phyloP scores from a whole-genome alignment of 306 rosid species.

The Clitoria ternatea region DNA sequence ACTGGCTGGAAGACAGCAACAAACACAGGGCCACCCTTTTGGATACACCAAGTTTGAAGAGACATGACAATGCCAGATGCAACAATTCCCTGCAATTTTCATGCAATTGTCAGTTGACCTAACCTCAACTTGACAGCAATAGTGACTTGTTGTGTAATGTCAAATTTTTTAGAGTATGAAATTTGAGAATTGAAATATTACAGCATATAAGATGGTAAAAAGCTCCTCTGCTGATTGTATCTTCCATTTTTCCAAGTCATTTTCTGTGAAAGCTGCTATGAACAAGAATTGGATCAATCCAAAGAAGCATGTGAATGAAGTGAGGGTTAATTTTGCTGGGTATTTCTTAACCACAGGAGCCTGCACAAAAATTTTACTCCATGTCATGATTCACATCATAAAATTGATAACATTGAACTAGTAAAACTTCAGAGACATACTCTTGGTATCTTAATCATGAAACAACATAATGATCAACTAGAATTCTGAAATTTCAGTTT shows the following conservation, averaged over 20 bases:
- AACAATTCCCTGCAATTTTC: slow-evolving; percentile 44
- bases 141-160: background rate
- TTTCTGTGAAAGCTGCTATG: slow-evolving; percentile 58
- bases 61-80: slow-evolving; percentile 49
- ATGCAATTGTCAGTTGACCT: background rate
- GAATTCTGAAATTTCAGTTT: background rate
- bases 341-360: slow-evolving; percentile 60
- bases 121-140: background rate
- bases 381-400: background rate
- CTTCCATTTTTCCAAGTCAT: slow-evolving; percentile 56
- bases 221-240: slow-evolving; percentile 55
- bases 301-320: slow-evolving; percentile 62
- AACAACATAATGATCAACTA: background rate
- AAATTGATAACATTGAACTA: background rate
- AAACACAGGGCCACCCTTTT: slow-evolving; percentile 70
- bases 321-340: slow-evolving; percentile 60
- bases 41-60: slow-evolving; percentile 71
- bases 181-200: slow-evolving; percentile 24
- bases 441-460: background rate
- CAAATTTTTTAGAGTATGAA: background rate
- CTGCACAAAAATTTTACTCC: slow-evolving; percentile 30
- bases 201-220: slow-evolving; percentile 60
- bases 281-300: slow-evolving; percentile 73
- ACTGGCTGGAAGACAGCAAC: slow-evolving; percentile 70
- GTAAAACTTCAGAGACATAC: background rate